Evolutionary conservation across 1,139 yeast genomes (phyloP).

Genomic region (Diutina siamensis): DNA sequence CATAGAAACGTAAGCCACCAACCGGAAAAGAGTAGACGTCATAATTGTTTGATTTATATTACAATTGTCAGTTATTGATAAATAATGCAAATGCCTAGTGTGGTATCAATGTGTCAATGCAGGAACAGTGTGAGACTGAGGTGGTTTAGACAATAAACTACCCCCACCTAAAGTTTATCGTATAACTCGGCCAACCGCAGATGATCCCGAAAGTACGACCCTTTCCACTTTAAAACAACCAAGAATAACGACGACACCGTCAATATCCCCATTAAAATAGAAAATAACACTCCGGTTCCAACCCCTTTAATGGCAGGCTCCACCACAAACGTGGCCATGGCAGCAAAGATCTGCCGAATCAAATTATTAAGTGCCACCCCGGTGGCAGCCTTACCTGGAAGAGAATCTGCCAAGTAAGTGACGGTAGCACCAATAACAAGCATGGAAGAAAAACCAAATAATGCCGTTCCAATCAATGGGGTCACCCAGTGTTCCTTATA

Average conservation of each 20-base stretch:
- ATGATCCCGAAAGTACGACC: conserved; percentile 53
- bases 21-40: too few species aligned
- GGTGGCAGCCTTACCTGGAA: conserved; percentile 84
- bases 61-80: too few species aligned
- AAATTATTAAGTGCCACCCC: conserved; percentile 80
- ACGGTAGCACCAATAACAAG: conserved; percentile 72
- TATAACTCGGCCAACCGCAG: conserved; percentile 51
- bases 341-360: conserved; percentile 62
- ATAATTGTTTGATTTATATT: too few species aligned
- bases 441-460: conserved; percentile 79
- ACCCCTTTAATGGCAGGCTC: conserved; percentile 55
- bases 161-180: conserved; percentile 31
- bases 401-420: conserved; percentile 71
- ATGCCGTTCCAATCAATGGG: conserved; percentile 67
- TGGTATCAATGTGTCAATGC: too few species aligned
- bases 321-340: conserved; percentile 62
- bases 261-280: conserved; percentile 52
- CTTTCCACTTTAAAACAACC: conserved; percentile 41
- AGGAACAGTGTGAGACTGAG: too few species aligned
- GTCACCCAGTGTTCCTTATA: conserved; percentile 60
- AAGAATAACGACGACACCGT: conserved; percentile 32
- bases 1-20: not conserved
- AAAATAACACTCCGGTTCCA: conserved; percentile 61
- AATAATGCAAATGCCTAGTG: too few species aligned
- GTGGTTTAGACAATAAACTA: too few species aligned